Conservation (phyloP, 108 stramenopile genomes). For the Stephanodiscus minutulus region DNA sequence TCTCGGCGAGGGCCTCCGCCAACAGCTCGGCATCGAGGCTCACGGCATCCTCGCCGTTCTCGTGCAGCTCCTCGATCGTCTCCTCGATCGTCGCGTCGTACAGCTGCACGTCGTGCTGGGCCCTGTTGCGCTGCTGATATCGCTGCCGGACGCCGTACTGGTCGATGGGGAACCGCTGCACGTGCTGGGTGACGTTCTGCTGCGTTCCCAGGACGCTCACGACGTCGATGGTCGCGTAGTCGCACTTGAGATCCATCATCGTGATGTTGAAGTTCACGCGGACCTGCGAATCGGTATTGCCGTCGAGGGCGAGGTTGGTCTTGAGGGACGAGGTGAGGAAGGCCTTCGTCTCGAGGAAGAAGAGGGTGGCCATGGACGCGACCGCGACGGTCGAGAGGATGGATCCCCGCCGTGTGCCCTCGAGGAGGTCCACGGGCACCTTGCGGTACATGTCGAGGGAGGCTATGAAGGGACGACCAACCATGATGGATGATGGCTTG, state of each 20-base stretch:
- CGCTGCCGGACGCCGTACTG: slow-evolving; percentile 76
- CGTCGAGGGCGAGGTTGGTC: slow-evolving; percentile 79
- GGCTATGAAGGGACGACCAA: slow-evolving; percentile 42
- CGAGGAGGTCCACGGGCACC: slow-evolving; percentile 83
- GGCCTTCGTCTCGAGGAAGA: slow-evolving; percentile 84
- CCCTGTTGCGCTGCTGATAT: slow-evolving; percentile 84
- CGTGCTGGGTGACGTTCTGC: slow-evolving; percentile 94
- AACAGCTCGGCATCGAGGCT: slow-evolving; percentile 56
- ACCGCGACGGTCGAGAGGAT: slow-evolving; percentile 67
- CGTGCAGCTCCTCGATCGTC: slow-evolving; percentile 88
- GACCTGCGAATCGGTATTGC: slow-evolving; percentile 59
- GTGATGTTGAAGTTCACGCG: slow-evolving; percentile 94
- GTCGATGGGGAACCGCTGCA: slow-evolving; percentile 93
- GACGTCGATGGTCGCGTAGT: slow-evolving; percentile 86
- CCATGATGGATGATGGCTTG: background rate
- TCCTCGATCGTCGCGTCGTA: slow-evolving; percentile 76
- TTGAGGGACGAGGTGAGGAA: slow-evolving; percentile 68
- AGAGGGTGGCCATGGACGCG: slow-evolving; percentile 68
- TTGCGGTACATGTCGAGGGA: slow-evolving; percentile 88
- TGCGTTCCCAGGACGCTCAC: slow-evolving; percentile 88
- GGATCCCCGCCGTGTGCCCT: slow-evolving; percentile 74
- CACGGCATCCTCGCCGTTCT: slow-evolving; percentile 84
- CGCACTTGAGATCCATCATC: slow-evolving; percentile 90
- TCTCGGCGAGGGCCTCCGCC: slow-evolving; percentile 28
- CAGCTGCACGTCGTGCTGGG: slow-evolving; percentile 82